phyloP scores from a whole-genome alignment of 306 rosid species.

The Prinsepia uniflora region DNA sequence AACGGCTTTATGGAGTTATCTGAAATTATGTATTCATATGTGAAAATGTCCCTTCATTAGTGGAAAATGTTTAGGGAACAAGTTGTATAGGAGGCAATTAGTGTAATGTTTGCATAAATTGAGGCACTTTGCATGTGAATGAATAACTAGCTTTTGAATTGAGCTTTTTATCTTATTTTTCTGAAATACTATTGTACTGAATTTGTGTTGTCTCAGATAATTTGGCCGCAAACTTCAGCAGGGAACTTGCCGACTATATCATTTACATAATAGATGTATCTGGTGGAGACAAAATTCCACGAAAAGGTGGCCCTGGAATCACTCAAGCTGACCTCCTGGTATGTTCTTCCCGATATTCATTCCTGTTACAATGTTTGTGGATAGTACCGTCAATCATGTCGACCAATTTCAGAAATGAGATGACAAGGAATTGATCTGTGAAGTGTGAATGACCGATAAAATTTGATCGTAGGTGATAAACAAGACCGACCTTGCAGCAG shows the following conservation, averaged over 20 bases:
- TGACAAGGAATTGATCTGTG: slow-evolving; percentile 7
- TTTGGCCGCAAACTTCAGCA: slow-evolving; percentile 95
- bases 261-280: slow-evolving; percentile 96
- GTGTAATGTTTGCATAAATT: background rate
- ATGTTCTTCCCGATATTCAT: slow-evolving; percentile 26
- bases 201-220: slow-evolving; percentile 63
- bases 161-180: background rate
- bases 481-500: slow-evolving; percentile 91
- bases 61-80: background rate
- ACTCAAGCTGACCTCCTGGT: slow-evolving; percentile 99
- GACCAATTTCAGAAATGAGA: background rate
- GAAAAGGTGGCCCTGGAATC: slow-evolving; percentile 99
- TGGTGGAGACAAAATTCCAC: slow-evolving; percentile 93
- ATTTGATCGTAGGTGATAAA: slow-evolving; percentile 68
- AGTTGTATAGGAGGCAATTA: background rate
- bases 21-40: background rate
- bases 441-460: slow-evolving; percentile 14
- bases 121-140: background rate
- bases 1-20: background rate
- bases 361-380: slow-evolving; percentile 9
- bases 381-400: background rate
- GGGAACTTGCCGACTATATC: slow-evolving; percentile 96
- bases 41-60: background rate
- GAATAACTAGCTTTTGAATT: background rate
- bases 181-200: slow-evolving; percentile 13